phyloP scores from a whole-genome alignment of 2,329 filamentous ascomycete genomes.

The Scedosporium dehoogii region DNA sequence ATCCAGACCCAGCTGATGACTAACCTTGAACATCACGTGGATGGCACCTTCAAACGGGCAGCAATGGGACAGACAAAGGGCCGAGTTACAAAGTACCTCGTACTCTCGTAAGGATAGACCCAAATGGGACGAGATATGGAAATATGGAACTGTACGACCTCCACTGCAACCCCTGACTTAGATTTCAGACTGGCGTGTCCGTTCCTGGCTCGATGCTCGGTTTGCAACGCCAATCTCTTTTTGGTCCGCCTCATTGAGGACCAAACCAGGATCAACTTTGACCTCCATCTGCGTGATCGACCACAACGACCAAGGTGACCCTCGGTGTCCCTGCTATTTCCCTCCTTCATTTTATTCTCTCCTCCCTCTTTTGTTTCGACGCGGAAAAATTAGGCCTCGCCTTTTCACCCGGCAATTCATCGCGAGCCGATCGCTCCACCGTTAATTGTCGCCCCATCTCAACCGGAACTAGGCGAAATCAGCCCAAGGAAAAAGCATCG shows the following conservation, averaged over 20 bases:
- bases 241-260: background rate
- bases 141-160: background rate
- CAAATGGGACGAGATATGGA: too few relatives aligned
- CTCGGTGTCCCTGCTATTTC: background rate
- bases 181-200: background rate
- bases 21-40: too few relatives aligned
- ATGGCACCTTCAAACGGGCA: too few relatives aligned
- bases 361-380: background rate
- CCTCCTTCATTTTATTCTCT: background rate
- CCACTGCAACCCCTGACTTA: background rate
- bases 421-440: background rate
- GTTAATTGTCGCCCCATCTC: background rate
- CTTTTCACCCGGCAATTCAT: background rate
- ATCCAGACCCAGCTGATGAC: too few relatives aligned
- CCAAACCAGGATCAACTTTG: background rate
- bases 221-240: background rate
- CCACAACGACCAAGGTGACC: background rate
- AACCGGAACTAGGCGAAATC: background rate
- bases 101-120: too few relatives aligned
- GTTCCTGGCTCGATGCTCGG: background rate
- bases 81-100: too few relatives aligned
- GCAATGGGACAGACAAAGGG: too few relatives aligned
- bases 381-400: background rate
- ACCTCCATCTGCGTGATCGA: slow-evolving; percentile 4
- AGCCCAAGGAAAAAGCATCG: background rate